Conservation (phyloP, 495 filamentous ascomycete genomes). For the Clohesyomyces aquaticus region DNA sequence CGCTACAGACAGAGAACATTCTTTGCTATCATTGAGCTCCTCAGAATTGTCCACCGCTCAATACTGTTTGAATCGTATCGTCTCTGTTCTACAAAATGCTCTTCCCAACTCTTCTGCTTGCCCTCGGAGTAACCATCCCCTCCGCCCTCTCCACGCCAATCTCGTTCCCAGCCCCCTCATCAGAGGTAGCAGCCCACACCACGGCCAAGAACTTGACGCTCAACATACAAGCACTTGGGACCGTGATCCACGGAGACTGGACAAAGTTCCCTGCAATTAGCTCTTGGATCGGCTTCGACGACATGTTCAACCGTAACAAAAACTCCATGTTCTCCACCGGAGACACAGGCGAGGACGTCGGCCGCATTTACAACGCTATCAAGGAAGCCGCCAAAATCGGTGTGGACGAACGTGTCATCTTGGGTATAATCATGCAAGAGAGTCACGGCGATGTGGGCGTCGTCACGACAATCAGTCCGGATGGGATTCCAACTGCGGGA, state of each 20-base stretch:
- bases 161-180: no score
- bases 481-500: conserved; percentile 46
- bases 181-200: not conserved
- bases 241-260: conserved; percentile 44
- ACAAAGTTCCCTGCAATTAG: conserved; percentile 46
- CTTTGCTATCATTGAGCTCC: no score
- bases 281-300: conserved; percentile 47
- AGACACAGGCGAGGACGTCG: conserved; percentile 46
- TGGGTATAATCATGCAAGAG: conserved; percentile 54
- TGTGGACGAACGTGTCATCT: conserved; percentile 52
- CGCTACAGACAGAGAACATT: no score
- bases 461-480: conserved; percentile 43
- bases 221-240: not conserved
- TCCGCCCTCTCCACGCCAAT: not conserved
- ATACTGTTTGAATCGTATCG: not conserved
- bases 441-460: conserved; percentile 50
- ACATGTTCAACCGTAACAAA: conserved; percentile 51
- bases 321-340: conserved; percentile 43
- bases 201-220: not conserved
- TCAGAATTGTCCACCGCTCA: no score
- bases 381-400: conserved; percentile 44
- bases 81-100: not conserved
- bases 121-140: not conserved
- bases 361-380: conserved; percentile 47
- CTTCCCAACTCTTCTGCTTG: not conserved